Conservation (phyloP, 73 alveolate genomes). For the Tetrahymena malaccensis region DNA sequence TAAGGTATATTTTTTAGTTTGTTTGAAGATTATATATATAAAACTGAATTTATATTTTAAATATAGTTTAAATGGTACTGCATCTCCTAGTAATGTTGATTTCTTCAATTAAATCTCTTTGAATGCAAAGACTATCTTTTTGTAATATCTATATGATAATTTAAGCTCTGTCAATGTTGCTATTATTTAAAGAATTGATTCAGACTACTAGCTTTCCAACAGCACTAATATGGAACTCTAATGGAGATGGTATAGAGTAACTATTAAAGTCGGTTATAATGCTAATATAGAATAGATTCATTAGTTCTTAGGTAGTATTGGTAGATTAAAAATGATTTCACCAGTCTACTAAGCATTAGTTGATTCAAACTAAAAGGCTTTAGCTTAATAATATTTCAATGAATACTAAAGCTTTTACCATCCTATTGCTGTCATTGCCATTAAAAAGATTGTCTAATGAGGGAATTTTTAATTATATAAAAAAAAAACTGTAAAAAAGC, state of each 20-base stretch:
- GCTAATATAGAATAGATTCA: constrained; percentile 7
- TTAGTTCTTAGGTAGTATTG: constrained; percentile 31
- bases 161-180: neutral
- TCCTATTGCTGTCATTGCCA: constrained; percentile 41
- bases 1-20: neutral
- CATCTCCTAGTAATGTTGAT: constrained; percentile 9
- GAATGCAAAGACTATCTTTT: constrained; percentile 35
- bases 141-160: constrained; percentile 21
- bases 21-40: neutral
- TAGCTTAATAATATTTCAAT: constrained; percentile 29
- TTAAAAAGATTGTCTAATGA: neutral
- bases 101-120: constrained; percentile 11
- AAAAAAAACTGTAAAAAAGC: no score
- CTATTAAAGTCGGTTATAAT: neutral
- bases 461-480: no score
- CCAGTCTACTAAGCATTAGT: constrained; percentile 43
- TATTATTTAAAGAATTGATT: neutral
- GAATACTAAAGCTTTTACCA: constrained; percentile 43
- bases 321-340: constrained; percentile 44
- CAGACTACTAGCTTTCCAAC: constrained; percentile 5
- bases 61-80: neutral
- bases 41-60: neutral
- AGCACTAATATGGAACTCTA: neutral
- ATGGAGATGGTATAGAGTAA: neutral
- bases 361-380: neutral